These are phyloP conservation scores for Kodamaea derodonti DNA, from an alignment of 1,139 yeast species.

Conservation along the genomic window DNA sequence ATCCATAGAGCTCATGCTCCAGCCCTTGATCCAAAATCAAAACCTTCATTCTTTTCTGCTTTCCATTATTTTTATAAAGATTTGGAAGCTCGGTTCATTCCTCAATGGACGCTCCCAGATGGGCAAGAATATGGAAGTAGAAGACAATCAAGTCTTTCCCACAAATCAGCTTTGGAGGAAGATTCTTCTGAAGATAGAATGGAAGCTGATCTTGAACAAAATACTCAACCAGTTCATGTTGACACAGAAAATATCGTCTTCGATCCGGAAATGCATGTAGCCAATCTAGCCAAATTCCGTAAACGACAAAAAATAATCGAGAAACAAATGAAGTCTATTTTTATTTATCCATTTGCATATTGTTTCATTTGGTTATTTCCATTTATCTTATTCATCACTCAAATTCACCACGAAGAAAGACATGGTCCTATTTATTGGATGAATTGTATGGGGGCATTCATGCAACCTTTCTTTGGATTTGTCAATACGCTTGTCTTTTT, in stretches of 20 bases:
- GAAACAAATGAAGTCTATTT: constrained; percentile 75
- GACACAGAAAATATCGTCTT: constrained; percentile 17
- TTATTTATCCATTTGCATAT: constrained; percentile 81
- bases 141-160: constrained; percentile 18
- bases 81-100: constrained; percentile 24
- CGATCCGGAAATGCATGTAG: constrained; percentile 49
- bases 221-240: constrained; percentile 10
- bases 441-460: constrained; percentile 62
- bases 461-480: constrained; percentile 77
- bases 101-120: constrained; percentile 31
- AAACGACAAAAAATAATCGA: constrained; percentile 62
- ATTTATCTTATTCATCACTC: constrained; percentile 64
- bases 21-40: constrained; percentile 10
- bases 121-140: constrained; percentile 3
- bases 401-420: constrained; percentile 44
- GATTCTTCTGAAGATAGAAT: constrained; percentile 1
- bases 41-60: constrained; percentile 37
- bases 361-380: constrained; percentile 80
- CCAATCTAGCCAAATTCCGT: constrained; percentile 57
- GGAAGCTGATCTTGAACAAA: constrained; percentile 3
- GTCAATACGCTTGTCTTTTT: constrained; percentile 75
- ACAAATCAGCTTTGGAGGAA: constrained; percentile 10
- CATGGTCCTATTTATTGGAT: constrained; percentile 62
- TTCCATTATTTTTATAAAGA: constrained; percentile 26
- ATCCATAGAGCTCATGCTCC: constrained; percentile 16